Evolutionary conservation across 441 rosid genomes (phyloP), one percentile per base, ranked within the genome.

Genomic region (Metrosideros polymorpha): DNA sequence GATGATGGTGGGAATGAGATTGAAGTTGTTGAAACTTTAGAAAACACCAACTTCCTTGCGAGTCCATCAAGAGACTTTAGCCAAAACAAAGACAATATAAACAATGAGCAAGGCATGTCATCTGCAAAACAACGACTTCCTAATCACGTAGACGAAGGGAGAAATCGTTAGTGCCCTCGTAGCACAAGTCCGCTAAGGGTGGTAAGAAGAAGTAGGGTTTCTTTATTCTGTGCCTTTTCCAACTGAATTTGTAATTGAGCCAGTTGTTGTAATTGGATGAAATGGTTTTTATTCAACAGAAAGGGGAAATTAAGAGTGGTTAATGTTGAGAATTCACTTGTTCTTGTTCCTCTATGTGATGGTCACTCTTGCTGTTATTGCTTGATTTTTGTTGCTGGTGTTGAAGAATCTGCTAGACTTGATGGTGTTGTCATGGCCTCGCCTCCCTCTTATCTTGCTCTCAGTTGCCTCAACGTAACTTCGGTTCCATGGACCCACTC

Each of bases 131-230:
- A 2, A 6, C 6, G 18, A 50, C 51, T 13, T 50, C 52, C 18
- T 50, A 50, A 50, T 50, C 52, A 50, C 2, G 52, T 50, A 2
- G 52, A 50, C 13, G 52, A 50, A 50, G 52, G 18, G 52, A 1
- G 99, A 95, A 91, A 92, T 95, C 77, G 85, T n/a, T 94, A 2
- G 14, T 97, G 85, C 99, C 98, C 0, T 45, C 92, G 4, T 91
- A 88, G 92, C 91, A 91, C 63, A 91, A 89, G 84, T 85, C 92
- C 35, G 85, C 24, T 85, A 93, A 92, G 79, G 93, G 91, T 59
- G 94, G 92, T 35, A 95, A 94, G 95, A 95, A 95, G 94, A 94
- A 95, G 93, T 93, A 90, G 93, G 45, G n/a, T 24, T 66, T 66
- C 45, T 66, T 66, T 35, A 45, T 35, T 10, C 27, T 24, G 14